A percentile compares a stretch with the other conserved stretches of the same genome.
Conservation (phyloP, 208 protist genomes). For the Leishmania aethiopica region DNA sequence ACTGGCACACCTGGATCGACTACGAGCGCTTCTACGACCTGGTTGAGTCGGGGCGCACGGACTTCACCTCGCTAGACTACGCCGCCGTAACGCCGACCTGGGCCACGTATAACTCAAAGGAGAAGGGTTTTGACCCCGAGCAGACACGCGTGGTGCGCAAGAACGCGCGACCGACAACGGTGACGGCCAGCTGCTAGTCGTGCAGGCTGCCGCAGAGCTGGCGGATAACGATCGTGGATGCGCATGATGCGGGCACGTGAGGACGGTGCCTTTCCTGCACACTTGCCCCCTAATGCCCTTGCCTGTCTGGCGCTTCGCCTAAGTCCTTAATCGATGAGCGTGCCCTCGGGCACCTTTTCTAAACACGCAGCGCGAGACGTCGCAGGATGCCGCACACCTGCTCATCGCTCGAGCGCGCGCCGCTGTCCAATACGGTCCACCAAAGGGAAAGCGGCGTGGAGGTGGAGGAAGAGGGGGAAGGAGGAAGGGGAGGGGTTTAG, state of each 20-base stretch:
- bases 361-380: no score
- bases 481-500: not conserved
- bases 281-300: no score
- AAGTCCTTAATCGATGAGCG: not conserved
- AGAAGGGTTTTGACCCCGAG: constrained; percentile 90
- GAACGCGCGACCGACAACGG: constrained; percentile 48
- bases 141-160: constrained; percentile 75
- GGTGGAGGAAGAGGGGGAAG: not conserved
- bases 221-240: not conserved
- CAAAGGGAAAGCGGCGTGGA: not conserved
- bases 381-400: no score
- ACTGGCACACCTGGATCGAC: constrained; percentile 94
- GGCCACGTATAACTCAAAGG: constrained; percentile 78
- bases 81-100: constrained; percentile 72
- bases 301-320: not conserved
- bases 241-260: not conserved
- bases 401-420: no score
- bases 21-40: constrained; percentile 84
- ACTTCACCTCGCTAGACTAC: constrained; percentile 86
- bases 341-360: no score
- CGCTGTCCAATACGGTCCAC: not conserved
- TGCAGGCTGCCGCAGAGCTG: not conserved
- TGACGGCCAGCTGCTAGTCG: constrained; percentile 42
- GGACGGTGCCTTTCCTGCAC: not conserved
- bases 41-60: constrained; percentile 37